A percentile compares a stretch with the other conserved stretches of the same genome.
Conservation (phyloP, 2,329 filamentous ascomycete species). For the Curvularia spicifera region DNA sequence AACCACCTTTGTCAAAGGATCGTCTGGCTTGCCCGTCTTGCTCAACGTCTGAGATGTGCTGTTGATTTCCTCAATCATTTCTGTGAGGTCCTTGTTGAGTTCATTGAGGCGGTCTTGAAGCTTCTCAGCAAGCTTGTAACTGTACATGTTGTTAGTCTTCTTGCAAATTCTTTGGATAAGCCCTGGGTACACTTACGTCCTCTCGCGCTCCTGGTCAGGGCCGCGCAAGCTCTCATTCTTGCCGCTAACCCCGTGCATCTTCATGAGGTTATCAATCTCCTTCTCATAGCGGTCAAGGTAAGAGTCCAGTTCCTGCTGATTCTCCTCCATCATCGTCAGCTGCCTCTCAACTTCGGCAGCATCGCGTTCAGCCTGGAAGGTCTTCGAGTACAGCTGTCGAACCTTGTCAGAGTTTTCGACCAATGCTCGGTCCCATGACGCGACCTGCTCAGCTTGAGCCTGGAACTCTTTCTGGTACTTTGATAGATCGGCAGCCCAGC, state of each 20-base stretch:
- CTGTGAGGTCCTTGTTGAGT: constrained; percentile 88
- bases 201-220: constrained; percentile 93
- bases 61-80: constrained; percentile 99
- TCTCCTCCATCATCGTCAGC: constrained; percentile 84
- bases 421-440: constrained; percentile 87
- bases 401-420: constrained; percentile 97
- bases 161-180: background rate
- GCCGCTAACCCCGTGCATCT: constrained; percentile 74
- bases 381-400: constrained; percentile 87
- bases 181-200: constrained; percentile 66
- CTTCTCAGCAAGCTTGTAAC: constrained; percentile 90
- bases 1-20: constrained; percentile 83
- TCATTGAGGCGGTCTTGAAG: constrained; percentile 88
- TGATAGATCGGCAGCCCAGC: constrained; percentile 92
- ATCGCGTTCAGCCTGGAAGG: constrained; percentile 91
- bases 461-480: constrained; percentile 98
- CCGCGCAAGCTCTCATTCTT: constrained; percentile 77
- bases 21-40: constrained; percentile 79
- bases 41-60: constrained; percentile 85
- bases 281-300: constrained; percentile 92
- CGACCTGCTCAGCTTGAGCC: constrained; percentile 83
- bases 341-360: constrained; percentile 94
- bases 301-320: constrained; percentile 86
- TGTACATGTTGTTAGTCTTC: constrained; percentile 32
- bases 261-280: constrained; percentile 89